Evolutionary conservation across 106 monocot species (phyloP).

Genomic region (Allium sativum): DNA sequence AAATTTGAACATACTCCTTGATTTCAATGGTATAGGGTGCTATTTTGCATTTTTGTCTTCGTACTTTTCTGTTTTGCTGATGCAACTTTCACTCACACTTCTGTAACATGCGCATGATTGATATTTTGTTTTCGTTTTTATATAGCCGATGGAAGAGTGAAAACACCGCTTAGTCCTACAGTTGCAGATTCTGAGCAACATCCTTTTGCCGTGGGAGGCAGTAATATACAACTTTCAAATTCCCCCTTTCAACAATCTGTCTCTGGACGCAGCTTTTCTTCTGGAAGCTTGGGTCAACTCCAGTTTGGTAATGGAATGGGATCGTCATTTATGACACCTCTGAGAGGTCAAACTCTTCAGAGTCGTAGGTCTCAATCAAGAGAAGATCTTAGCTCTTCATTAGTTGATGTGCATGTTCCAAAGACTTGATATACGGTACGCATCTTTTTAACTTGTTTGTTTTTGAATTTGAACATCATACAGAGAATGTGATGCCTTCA

Average conservation of each 20-base stretch:
- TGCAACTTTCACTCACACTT: not conserved
- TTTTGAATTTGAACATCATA: too few relatives aligned
- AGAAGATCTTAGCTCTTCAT: slow-evolving; percentile 74
- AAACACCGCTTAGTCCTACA: slow-evolving; percentile 77
- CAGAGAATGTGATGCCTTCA: too few relatives aligned
- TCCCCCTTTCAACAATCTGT: slow-evolving; percentile 26
- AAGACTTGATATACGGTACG: slow-evolving; percentile 27
- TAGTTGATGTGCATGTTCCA: slow-evolving; percentile 48
- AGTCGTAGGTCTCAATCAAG: slow-evolving; percentile 90
- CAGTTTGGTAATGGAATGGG: slow-evolving; percentile 51
- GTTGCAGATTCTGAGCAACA: slow-evolving; percentile 44
- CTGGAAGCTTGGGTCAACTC: slow-evolving; percentile 69
- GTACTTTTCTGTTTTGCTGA: not conserved
- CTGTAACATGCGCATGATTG: not conserved
- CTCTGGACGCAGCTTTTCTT: slow-evolving; percentile 73
- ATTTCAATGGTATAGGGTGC: too few relatives aligned
- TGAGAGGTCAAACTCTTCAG: slow-evolving; percentile 63
- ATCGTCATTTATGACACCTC: slow-evolving; percentile 46
- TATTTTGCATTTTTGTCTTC: too few relatives aligned
- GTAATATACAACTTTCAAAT: slow-evolving; percentile 38
- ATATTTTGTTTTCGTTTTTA: not conserved
- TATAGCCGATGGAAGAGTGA: slow-evolving; percentile 61
- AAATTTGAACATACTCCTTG: too few relatives aligned
- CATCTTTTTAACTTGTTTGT: too few relatives aligned
- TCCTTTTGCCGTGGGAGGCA: slow-evolving; percentile 36